A percentile compares a stretch with the other conserved stretches of the same genome.
Evolutionary conservation across 176 grass and related monocot species (phyloP).

Genomic region (Hsuehochloa calcarea): DNA sequence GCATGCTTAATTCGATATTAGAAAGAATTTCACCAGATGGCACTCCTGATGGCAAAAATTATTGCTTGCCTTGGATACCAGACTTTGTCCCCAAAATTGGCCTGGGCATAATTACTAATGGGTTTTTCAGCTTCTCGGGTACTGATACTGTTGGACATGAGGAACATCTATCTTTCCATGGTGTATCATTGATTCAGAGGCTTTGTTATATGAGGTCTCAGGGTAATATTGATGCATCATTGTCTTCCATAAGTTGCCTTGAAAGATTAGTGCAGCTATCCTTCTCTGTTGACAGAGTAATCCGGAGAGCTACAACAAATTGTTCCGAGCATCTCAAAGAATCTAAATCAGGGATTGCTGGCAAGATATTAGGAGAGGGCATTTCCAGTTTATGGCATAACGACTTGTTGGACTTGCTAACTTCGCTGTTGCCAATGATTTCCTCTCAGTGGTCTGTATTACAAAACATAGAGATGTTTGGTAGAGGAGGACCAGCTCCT

Average conservation of each 20-base stretch:
- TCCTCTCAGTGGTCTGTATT: conserved; percentile 52
- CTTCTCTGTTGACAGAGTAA: conserved; percentile 55
- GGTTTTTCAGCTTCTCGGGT: conserved; percentile 52
- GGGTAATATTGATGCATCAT: conserved; percentile 47
- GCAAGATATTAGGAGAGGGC: conserved; percentile 75
- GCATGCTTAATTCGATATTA: conserved; percentile 77
- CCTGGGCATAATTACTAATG: conserved; percentile 59
- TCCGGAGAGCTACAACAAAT: conserved; percentile 54
- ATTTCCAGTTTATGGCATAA: conserved; percentile 63
- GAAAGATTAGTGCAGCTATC: conserved; percentile 66
- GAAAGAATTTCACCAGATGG: conserved; percentile 61
- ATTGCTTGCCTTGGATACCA: conserved; percentile 66
- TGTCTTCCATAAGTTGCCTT: conserved; percentile 76
- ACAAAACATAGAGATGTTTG: conserved; percentile 75
- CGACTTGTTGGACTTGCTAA: conserved; percentile 55
- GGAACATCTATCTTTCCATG: conserved; percentile 26
- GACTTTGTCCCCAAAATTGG: conserved; percentile 92
- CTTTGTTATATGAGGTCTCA: conserved; percentile 62
- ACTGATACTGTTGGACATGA: conserved; percentile 21
- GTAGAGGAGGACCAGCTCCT: conserved; percentile 89
- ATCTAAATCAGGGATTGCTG: conserved; percentile 42
- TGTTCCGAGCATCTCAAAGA: conserved; percentile 33
- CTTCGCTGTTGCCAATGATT: conserved; percentile 41
- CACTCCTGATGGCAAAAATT: conserved; percentile 31
- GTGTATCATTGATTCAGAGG: conserved; percentile 44